Conservation (phyloP, 1,284 basidiomycete species). For the Fomitiporia mediterranea region DNA sequence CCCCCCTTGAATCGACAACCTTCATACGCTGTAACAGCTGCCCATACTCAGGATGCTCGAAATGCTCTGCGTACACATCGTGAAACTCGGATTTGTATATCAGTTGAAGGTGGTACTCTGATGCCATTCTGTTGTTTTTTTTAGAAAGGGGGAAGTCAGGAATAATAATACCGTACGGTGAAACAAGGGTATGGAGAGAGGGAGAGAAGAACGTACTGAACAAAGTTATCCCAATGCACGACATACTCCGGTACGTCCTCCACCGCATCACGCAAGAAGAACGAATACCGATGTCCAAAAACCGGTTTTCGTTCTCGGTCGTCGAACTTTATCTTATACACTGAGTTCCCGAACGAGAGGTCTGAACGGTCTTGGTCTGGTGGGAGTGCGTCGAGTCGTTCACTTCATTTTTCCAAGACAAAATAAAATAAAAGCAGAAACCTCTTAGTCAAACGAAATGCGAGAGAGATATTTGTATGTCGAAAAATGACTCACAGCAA, state of each 20-base stretch:
- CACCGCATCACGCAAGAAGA: slow-evolving; percentile 92
- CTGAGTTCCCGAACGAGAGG: slow-evolving; percentile 84
- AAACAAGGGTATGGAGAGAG: background rate
- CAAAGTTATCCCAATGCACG: slow-evolving; percentile 92
- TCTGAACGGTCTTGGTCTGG: slow-evolving; percentile 43
- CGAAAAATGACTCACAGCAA: slow-evolving; percentile 56
- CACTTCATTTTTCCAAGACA: slow-evolving; percentile 38
- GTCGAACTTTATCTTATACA: slow-evolving; percentile 88
- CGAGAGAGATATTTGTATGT: too few relatives aligned
- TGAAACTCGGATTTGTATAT: slow-evolving; percentile 88
- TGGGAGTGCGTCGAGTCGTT: slow-evolving; percentile 64
- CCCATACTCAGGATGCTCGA: slow-evolving; percentile 70
- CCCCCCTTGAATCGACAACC: slow-evolving; percentile 78
- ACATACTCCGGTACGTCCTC: slow-evolving; percentile 97
- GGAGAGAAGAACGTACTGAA: slow-evolving; percentile 52
- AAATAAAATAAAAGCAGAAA: slow-evolving; percentile 7
- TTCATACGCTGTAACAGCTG: slow-evolving; percentile 83
- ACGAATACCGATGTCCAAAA: slow-evolving; percentile 91
- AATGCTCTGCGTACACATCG: slow-evolving; percentile 77
- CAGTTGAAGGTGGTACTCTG: slow-evolving; percentile 73
- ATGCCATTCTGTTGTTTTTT: slow-evolving; percentile 60
- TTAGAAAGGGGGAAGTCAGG: slow-evolving; percentile 14
- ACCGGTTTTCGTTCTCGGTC: slow-evolving; percentile 55
- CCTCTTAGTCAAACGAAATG: too few relatives aligned
- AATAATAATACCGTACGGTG: background rate